Evolutionary conservation across 345 rosid genomes (phyloP).

Genomic region (Turritis glabra): DNA sequence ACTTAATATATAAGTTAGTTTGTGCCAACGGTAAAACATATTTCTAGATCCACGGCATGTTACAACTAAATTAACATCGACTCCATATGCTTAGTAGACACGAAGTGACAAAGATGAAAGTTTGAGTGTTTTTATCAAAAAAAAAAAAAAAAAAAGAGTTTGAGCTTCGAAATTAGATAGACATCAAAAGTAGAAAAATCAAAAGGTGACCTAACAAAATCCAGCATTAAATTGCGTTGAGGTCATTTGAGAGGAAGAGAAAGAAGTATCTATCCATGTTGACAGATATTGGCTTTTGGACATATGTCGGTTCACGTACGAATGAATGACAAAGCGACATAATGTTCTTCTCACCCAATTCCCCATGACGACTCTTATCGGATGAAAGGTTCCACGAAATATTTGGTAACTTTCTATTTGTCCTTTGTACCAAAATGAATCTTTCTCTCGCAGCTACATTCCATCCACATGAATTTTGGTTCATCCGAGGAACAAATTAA

Average conservation of each 20-base stretch:
- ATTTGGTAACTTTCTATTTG: slow-evolving; percentile 22
- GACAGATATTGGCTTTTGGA: background rate
- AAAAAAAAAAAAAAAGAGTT: too few relatives aligned
- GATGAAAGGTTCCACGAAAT: slow-evolving; percentile 18
- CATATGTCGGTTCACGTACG: slow-evolving; percentile 5
- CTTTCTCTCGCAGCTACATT: background rate
- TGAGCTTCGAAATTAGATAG: background rate
- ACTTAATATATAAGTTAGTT: too few relatives aligned
- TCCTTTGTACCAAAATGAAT: slow-evolving; percentile 12
- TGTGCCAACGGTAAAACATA: too few relatives aligned
- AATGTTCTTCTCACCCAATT: slow-evolving; percentile 9
- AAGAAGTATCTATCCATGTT: background rate
- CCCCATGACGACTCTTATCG: slow-evolving; percentile 19
- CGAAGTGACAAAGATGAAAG: background rate
- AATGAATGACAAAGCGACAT: slow-evolving; percentile 14
- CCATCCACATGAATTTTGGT: background rate
- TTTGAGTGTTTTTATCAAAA: too few relatives aligned
- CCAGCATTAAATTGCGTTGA: background rate
- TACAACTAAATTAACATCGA: too few relatives aligned
- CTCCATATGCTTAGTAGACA: too few relatives aligned
- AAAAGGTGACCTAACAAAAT: slow-evolving; percentile 15
- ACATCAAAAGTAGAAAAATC: background rate
- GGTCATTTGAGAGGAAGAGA: background rate
- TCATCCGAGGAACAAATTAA: background rate
- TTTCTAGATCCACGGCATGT: too few relatives aligned